A percentile compares a stretch with the other conserved stretches of the same genome.
phyloP scores from a whole-genome alignment of 2,329 filamentous ascomycete species.

The Microsporum ferrugineum region DNA sequence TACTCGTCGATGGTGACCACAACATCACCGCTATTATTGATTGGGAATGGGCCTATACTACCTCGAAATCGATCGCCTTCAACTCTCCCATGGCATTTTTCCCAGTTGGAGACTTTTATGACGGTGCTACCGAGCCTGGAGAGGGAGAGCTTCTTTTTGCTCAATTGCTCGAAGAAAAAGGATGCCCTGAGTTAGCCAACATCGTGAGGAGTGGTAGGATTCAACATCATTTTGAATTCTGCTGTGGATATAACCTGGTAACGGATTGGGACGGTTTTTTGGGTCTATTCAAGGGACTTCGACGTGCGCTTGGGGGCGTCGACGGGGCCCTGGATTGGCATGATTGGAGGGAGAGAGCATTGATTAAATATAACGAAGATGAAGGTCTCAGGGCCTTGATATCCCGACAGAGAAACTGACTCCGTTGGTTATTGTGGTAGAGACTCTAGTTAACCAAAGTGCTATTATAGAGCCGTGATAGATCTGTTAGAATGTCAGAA shows the following conservation, averaged over 20 bases:
- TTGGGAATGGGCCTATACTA: conserved; percentile 34
- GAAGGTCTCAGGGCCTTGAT: not conserved
- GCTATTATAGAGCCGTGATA: too few relatives aligned
- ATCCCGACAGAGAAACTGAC: not conserved
- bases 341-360: not conserved
- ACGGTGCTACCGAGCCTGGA: conserved; percentile 25
- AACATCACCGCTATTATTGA: conserved; percentile 42
- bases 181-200: conserved; percentile 26
- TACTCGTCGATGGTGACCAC: conserved; percentile 37
- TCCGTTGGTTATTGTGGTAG: too few relatives aligned
- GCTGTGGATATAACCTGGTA: not conserved
- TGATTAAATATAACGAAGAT: not conserved
- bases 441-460: too few relatives aligned
- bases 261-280: not conserved
- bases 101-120: conserved; percentile 34
- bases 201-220: not conserved
- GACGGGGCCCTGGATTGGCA: not conserved
- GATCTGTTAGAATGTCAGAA: too few relatives aligned
- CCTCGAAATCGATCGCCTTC: conserved; percentile 30
- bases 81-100: conserved; percentile 34
- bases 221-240: not conserved
- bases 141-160: conserved; percentile 33
- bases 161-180: conserved; percentile 25
- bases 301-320: not conserved
- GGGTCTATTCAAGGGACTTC: not conserved